Percentiles rank a stretch among this genome's conserved stretches.
These are phyloP conservation scores for Saccharomycopsis hybrid DNA, from an alignment of 1,139 yeast species.

Conservation along the genomic window DNA sequence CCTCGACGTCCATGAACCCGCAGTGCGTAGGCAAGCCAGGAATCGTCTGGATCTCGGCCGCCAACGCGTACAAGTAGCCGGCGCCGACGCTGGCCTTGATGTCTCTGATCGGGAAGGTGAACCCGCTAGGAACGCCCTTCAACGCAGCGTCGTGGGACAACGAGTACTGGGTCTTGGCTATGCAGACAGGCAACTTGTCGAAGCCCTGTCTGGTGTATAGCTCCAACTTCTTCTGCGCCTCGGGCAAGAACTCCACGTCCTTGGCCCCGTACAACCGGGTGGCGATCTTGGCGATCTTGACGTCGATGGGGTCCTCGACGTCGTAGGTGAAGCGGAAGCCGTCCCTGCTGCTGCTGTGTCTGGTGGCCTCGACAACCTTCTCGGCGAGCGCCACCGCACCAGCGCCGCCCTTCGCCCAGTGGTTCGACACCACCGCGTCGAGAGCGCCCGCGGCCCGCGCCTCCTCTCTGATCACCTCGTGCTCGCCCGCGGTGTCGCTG, in stretches of 20 bases:
- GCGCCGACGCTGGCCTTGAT: constrained; percentile 95
- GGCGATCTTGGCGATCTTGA: constrained; percentile 79
- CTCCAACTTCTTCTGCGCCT: constrained; percentile 79
- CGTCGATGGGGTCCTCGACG: constrained; percentile 64
- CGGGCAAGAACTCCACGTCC: constrained; percentile 77
- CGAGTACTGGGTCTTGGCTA: constrained; percentile 97
- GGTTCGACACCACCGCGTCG: constrained; percentile 91
- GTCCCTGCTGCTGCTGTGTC: constrained; percentile 24
- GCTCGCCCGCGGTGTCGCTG: constrained; percentile 78
- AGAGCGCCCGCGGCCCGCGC: constrained; percentile 87
- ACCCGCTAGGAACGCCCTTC: constrained; percentile 94
- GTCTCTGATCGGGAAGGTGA: constrained; percentile 90
- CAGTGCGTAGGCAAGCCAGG: constrained; percentile 97
- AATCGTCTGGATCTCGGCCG: constrained; percentile 95
- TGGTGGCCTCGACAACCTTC: constrained; percentile 27
- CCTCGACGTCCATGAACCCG: constrained; percentile 96
- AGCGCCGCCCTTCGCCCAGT: constrained; percentile 97
- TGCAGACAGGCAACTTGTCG: constrained; percentile 88
- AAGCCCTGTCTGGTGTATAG: constrained; percentile 86
- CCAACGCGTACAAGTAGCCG: constrained; percentile 92
- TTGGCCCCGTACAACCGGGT: constrained; percentile 92
- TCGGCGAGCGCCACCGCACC: constrained; percentile 88
- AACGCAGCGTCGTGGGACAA: constrained; percentile 88
- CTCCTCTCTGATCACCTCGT: constrained; percentile 74
- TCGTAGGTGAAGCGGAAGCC: constrained; percentile 71